Conservation (phyloP, 2,329 filamentous ascomycete genomes). For the Aspergillus bombycis region DNA sequence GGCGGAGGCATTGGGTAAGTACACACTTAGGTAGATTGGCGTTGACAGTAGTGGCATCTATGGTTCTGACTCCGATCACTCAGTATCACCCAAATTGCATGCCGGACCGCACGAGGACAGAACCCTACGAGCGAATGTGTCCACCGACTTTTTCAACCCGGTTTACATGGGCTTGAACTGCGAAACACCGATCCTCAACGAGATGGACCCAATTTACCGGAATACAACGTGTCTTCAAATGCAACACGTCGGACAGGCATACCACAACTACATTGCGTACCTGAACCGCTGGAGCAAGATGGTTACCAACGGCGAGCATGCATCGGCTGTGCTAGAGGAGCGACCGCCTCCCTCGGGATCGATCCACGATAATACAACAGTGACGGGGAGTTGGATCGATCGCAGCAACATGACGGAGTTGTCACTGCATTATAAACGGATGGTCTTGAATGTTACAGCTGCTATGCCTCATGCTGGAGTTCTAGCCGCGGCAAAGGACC, state of each 20-base stretch:
- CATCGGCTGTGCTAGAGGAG: constrained; percentile 42
- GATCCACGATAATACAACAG: constrained; percentile 72
- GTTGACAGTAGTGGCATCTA: not conserved
- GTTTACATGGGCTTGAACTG: constrained; percentile 61
- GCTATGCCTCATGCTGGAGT: constrained; percentile 77
- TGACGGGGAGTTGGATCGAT: constrained; percentile 71
- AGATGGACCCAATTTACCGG: constrained; percentile 44
- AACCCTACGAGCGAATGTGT: constrained; percentile 60
- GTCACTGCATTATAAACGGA: constrained; percentile 55
- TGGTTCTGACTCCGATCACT: not conserved
- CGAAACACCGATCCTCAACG: constrained; percentile 59
- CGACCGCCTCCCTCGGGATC: constrained; percentile 66
- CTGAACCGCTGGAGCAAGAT: constrained; percentile 58
- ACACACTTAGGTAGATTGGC: too few species aligned
- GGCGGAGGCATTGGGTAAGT: constrained; percentile 65
- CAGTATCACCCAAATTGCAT: constrained; percentile 70
- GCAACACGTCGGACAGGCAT: constrained; percentile 68
- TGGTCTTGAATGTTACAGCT: constrained; percentile 75
- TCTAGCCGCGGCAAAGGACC: constrained; percentile 64
- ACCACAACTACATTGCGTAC: constrained; percentile 70
- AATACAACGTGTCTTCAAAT: constrained; percentile 68
- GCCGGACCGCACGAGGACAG: constrained; percentile 56
- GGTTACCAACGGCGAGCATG: constrained; percentile 48
- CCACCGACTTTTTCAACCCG: constrained; percentile 66
- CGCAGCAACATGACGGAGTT: constrained; percentile 56